Conservation (phyloP, 441 rosid species). For the Adansonia rubrostipa region DNA sequence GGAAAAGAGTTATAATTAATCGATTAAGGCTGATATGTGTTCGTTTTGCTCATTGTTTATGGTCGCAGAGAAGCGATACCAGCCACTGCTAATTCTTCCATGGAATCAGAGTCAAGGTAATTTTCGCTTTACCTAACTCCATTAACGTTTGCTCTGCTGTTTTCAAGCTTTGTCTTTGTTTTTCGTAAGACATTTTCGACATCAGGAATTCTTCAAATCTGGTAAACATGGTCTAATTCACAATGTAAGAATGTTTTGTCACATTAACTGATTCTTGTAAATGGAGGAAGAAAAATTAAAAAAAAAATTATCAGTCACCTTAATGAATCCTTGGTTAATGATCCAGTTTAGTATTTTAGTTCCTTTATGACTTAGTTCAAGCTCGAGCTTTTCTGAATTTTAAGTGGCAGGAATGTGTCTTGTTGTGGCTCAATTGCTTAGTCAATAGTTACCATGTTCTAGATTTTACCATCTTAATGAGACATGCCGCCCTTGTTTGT, state of each 20-base stretch:
- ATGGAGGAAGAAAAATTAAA: not conserved
- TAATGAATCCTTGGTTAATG: constrained; percentile 4
- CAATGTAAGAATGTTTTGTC: not conserved
- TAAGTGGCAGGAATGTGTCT: not conserved
- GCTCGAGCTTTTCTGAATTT: not conserved
- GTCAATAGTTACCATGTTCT: not conserved
- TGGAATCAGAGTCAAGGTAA: constrained; percentile 56
- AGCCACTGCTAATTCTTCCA: constrained; percentile 30
- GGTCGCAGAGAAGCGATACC: constrained; percentile 57
- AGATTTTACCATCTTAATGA: not conserved
- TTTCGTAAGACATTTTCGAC: not conserved
- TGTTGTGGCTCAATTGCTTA: not conserved
- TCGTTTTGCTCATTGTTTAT: constrained; percentile 11
- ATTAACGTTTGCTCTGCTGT: not conserved
- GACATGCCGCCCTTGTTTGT: not conserved
- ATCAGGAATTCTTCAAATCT: not conserved
- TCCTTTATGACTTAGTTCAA: not conserved
- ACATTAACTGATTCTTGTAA: not conserved
- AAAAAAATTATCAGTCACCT: too few species aligned
- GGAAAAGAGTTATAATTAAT: not conserved
- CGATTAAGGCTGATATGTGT: not conserved
- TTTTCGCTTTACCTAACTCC: not conserved
- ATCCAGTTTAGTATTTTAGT: too few species aligned
- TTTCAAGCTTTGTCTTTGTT: too few species aligned
- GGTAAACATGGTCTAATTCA: not conserved